A percentile compares a stretch with the other conserved stretches of the same genome.
Evolutionary conservation across 2,329 filamentous ascomycete genomes (phyloP).

Genomic region (Fusarium austroafricanum): DNA sequence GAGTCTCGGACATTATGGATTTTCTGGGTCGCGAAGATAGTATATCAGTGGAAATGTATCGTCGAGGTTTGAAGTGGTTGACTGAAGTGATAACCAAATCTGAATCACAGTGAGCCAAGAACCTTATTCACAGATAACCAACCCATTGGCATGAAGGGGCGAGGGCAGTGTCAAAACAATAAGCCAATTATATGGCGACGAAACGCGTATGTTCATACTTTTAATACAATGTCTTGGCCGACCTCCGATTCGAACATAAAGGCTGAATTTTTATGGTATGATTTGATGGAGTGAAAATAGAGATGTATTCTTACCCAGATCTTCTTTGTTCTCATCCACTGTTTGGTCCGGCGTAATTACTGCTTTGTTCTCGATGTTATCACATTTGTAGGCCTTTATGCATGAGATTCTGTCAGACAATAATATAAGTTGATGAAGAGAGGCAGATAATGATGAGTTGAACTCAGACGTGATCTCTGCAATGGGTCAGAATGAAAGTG

Average conservation of each 20-base stretch:
- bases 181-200: not conserved
- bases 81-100: not conserved
- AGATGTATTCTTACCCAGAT: constrained; percentile 23
- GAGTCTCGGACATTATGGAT: constrained; percentile 33
- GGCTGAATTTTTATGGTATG: not conserved
- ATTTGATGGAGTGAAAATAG: constrained; percentile 1
- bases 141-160: constrained; percentile 4
- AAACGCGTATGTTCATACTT: not conserved
- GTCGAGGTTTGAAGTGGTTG: not conserved
- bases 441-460: constrained; percentile 25
- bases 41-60: not conserved
- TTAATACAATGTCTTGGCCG: not conserved
- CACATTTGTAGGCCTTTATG: not conserved
- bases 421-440: constrained; percentile 2
- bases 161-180: not conserved
- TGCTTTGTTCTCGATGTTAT: not conserved
- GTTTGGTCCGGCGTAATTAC: not conserved
- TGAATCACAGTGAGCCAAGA: constrained; percentile 22
- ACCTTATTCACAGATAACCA: constrained; percentile 19
- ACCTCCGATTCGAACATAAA: too few species aligned
- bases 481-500: constrained; percentile 29
- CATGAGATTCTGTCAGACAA: constrained; percentile 10
- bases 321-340: constrained; percentile 32
- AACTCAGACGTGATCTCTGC: constrained; percentile 18
- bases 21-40: not conserved